Evolutionary conservation across 495 filamentous ascomycete genomes (phyloP), one percentile per base, ranked within the genome.

Genomic region (Aspergillus steynii): DNA sequence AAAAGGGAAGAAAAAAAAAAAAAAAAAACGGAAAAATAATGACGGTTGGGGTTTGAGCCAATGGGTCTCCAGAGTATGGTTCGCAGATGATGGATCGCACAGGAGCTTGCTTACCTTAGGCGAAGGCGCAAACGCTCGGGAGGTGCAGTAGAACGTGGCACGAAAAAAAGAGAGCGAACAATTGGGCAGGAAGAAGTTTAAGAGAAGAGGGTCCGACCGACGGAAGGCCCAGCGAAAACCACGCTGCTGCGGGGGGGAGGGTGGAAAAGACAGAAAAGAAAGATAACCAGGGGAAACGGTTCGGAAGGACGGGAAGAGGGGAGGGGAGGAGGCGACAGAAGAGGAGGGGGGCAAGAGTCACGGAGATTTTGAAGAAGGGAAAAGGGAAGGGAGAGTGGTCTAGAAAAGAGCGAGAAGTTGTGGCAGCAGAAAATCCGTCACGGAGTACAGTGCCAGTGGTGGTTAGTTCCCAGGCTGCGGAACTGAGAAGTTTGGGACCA

Each of bases 111-210:
- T 64, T 68, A 68, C 66, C 63, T 63, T 58, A 61, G 53, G 62
- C 58, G 32, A 61, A 56, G 58, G 67, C 60, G 59, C 61, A 63
- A 67, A 67, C 68, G 64, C 61, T 63, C 60, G 52, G 61, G 58
- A 60, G 59, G 62, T 50, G 64, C 67, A 61, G 62, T 59, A 65
- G 63, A 71, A 71, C 69, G 69, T 71, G 69, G 69, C 67, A 71
- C 67, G 64, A 68, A 61, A 68, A 53, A 47, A 53, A 61, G 60
- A 59, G 58, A 48, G 57, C 55, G 61, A 65, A 68, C 65, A 65
- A 65, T 68, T 65, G 62, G 66, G 60, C 58, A 65, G 61, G 60
- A 61, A 63, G 55, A 58, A 65, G 54, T 46, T 25, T 65, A 63
- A 68, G 66, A 63, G 63, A 62, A 68, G 62, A 61, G 61, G 49